These are phyloP conservation scores for Glycine latifolia DNA, from an alignment of 306 rosid species.

Conservation along the genomic window DNA sequence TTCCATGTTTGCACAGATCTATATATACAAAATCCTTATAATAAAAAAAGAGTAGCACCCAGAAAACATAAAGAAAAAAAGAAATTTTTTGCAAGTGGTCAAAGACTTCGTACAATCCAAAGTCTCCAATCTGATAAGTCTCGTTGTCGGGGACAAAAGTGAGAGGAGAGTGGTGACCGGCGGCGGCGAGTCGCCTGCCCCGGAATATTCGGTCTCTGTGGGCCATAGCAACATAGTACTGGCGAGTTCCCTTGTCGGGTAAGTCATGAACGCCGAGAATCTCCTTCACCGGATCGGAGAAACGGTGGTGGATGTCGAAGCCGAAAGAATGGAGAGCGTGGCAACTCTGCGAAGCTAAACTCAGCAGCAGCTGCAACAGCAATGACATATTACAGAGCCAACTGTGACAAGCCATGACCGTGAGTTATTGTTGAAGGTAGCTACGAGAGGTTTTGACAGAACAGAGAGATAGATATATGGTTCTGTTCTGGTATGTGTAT, in stretches of 20 bases:
- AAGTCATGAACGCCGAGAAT: constrained; percentile 56
- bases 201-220: constrained; percentile 68
- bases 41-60: not conserved
- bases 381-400: not conserved
- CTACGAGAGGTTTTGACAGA: not conserved
- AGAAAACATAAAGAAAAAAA: not conserved
- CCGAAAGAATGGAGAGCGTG: constrained; percentile 57
- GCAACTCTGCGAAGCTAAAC: constrained; percentile 43
- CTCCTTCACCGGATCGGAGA: constrained; percentile 71
- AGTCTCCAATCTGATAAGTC: constrained; percentile 49
- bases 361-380: not conserved
- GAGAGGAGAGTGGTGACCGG: constrained; percentile 48
- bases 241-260: constrained; percentile 68
- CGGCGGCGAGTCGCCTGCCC: constrained; percentile 64
- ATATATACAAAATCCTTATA: not conserved
- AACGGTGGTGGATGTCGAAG: constrained; percentile 75
- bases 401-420: constrained; percentile 43
- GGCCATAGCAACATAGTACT: constrained; percentile 73
- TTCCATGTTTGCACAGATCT: not conserved
- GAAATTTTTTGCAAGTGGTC: not conserved
- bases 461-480: too few species aligned
- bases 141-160: constrained; percentile 63
- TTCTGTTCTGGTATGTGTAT: too few species aligned
- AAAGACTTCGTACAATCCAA: constrained; percentile 67
- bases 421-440: constrained; percentile 6